These are phyloP conservation scores for Rhodomyrtus tomentosa DNA, from an alignment of 345 rosid species.

Conservation along the genomic window DNA sequence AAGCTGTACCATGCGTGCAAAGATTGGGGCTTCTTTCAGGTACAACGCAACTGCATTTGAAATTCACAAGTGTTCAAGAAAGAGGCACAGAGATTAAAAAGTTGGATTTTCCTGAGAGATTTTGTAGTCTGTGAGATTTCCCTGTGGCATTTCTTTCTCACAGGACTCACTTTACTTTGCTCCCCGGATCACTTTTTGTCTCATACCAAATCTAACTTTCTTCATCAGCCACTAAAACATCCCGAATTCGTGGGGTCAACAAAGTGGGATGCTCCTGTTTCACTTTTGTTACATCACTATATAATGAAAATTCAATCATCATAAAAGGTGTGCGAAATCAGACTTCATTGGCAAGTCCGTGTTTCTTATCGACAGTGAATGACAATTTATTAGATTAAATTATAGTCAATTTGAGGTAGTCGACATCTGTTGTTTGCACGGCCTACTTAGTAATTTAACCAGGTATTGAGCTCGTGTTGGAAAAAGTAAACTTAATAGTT, in stretches of 20 bases:
- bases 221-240: neutral
- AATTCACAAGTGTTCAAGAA: neutral
- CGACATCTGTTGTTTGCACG: neutral
- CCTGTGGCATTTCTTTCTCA: neutral
- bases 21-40: slow-evolving; percentile 14
- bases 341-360: neutral
- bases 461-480: neutral
- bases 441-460: neutral
- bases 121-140: neutral
- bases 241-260: neutral
- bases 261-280: neutral
- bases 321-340: neutral
- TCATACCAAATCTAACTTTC: neutral
- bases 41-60: neutral
- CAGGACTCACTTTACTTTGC: neutral
- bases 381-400: neutral
- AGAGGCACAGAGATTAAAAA: too few relatives aligned
- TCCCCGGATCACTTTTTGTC: neutral
- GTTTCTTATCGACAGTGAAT: neutral
- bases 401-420: neutral
- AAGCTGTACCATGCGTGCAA: slow-evolving; percentile 5
- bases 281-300: neutral
- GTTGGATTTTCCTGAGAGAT: too few relatives aligned
- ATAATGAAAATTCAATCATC: neutral
- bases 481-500: neutral